A percentile compares a stretch with the other conserved stretches of the same genome.
Evolutionary conservation across 2,329 filamentous ascomycete species (phyloP).

Genomic region (Pseudodiploospora longispora): DNA sequence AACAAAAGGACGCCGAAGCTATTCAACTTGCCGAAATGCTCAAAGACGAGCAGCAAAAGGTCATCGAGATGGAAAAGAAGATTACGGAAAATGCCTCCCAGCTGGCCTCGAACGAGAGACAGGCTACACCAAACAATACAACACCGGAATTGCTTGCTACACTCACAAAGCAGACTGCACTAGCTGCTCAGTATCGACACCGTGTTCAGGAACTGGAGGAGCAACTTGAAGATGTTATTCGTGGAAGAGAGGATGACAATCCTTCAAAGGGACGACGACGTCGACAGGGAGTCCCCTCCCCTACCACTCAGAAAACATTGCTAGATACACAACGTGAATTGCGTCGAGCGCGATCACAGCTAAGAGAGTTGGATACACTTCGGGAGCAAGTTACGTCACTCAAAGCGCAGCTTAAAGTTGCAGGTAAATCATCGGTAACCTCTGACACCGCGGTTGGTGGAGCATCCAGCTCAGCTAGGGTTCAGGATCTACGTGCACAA

Average conservation of each 20-base stretch:
- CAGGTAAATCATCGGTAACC: constrained; percentile 23
- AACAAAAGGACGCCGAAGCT: constrained; percentile 67
- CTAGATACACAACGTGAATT: constrained; percentile 47
- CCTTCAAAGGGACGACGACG: constrained; percentile 14
- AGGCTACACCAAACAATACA: constrained; percentile 34
- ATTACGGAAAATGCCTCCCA: constrained; percentile 53
- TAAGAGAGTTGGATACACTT: constrained; percentile 42
- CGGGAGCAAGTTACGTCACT: constrained; percentile 46
- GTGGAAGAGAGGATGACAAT: constrained; percentile 25
- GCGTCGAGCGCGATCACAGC: constrained; percentile 44
- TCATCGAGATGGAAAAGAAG: constrained; percentile 54
- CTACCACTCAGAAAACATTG: constrained; percentile 42
- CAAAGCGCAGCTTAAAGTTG: constrained; percentile 40
- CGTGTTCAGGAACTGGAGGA: constrained; percentile 52
- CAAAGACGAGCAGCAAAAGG: constrained; percentile 58
- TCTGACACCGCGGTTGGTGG: constrained; percentile 22
- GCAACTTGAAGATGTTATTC: constrained; percentile 34
- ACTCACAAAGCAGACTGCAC: constrained; percentile 48
- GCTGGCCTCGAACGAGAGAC: constrained; percentile 30
- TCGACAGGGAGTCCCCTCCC: constrained; percentile 34
- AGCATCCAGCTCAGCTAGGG: constrained; percentile 16
- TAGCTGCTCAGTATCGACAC: constrained; percentile 49
- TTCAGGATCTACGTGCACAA: constrained; percentile 32
- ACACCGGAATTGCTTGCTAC: constrained; percentile 40
- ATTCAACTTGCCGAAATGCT: constrained; percentile 57